phyloP scores from a whole-genome alignment of 2,329 filamentous ascomycete genomes.

The Septoria linicola region DNA sequence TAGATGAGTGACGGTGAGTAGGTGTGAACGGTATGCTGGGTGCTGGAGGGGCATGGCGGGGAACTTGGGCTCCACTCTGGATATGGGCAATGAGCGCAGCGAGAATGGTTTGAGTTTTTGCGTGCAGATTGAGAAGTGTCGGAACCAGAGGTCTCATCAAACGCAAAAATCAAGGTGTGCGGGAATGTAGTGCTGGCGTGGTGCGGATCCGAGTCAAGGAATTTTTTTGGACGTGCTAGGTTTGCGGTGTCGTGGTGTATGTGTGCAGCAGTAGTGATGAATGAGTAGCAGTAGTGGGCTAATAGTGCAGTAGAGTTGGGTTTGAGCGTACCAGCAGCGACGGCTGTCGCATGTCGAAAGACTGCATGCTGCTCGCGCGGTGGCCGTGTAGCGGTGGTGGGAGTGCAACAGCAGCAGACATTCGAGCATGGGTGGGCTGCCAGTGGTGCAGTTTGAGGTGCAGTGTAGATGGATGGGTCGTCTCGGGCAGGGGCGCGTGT shows the following conservation, averaged over 20 bases:
- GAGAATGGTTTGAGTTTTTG: conserved; percentile 23
- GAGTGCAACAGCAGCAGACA: conserved; percentile 20
- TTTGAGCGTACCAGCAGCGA: conserved; percentile 16
- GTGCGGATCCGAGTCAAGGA: conserved; percentile 14
- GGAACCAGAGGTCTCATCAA: conserved; percentile 22
- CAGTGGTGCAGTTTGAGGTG: conserved; percentile 9
- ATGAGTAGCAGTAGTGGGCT: background rate
- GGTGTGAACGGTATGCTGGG: conserved; percentile 3
- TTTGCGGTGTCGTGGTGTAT: background rate
- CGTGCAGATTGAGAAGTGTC: conserved; percentile 23
- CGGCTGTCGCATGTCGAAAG: conserved; percentile 19
- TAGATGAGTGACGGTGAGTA: conserved; percentile 9
- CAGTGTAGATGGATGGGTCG: conserved; percentile 5
- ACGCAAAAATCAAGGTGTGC: conserved; percentile 20
- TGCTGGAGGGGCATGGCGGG: conserved; percentile 15
- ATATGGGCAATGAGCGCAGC: conserved; percentile 13
- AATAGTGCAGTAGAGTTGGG: background rate
- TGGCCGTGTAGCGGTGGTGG: conserved; percentile 16
- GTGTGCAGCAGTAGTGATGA: background rate
- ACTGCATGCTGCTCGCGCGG: conserved; percentile 21
- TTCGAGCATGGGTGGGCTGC: conserved; percentile 16
- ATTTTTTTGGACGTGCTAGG: no score
- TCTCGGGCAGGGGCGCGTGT: conserved; percentile 11
- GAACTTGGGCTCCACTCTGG: conserved; percentile 15
- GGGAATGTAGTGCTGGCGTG: conserved; percentile 12